A percentile compares a stretch with the other conserved stretches of the same genome.
phyloP scores from a whole-genome alignment of 805 yeast genomes.

The Hanseniaspora nectarophila region DNA sequence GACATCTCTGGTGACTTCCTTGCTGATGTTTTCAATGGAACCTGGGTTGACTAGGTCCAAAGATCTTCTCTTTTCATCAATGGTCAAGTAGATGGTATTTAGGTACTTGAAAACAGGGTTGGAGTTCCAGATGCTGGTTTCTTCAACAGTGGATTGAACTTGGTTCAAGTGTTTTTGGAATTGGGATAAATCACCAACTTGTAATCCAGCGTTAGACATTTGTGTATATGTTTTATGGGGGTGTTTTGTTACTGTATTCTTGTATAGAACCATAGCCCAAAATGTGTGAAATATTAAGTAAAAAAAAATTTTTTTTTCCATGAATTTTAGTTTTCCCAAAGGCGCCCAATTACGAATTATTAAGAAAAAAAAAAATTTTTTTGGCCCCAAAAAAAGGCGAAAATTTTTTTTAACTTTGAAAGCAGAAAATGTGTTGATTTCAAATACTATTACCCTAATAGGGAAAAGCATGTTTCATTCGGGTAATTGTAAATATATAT shows the following conservation, averaged over 20 bases:
- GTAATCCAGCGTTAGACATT: constrained; percentile 31
- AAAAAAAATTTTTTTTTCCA: background rate
- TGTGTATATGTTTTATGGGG: no score
- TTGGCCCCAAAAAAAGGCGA: no score
- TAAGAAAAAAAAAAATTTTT: background rate
- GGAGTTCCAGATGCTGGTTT: constrained; percentile 58
- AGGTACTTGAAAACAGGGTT: constrained; percentile 73
- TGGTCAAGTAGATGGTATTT: constrained; percentile 59
- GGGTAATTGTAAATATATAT: background rate
- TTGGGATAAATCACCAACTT: constrained; percentile 51
- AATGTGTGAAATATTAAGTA: no score
- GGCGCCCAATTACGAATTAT: no score
- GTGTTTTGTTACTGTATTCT: no score
- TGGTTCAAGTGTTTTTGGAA: constrained; percentile 35
- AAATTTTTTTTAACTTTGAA: background rate
- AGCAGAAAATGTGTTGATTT: no score
- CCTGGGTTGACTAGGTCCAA: constrained; percentile 86
- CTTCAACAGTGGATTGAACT: constrained; percentile 44
- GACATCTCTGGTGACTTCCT: constrained; percentile 89
- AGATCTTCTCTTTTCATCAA: constrained; percentile 66
- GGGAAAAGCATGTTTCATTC: no score
- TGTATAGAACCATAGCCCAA: no score
- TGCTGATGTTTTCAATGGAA: constrained; percentile 80
- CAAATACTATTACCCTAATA: no score
- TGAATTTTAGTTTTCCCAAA: background rate